Evolutionary conservation across 2,329 filamentous ascomycete species (phyloP).

Genomic region (Alternaria angustiovoidea): DNA sequence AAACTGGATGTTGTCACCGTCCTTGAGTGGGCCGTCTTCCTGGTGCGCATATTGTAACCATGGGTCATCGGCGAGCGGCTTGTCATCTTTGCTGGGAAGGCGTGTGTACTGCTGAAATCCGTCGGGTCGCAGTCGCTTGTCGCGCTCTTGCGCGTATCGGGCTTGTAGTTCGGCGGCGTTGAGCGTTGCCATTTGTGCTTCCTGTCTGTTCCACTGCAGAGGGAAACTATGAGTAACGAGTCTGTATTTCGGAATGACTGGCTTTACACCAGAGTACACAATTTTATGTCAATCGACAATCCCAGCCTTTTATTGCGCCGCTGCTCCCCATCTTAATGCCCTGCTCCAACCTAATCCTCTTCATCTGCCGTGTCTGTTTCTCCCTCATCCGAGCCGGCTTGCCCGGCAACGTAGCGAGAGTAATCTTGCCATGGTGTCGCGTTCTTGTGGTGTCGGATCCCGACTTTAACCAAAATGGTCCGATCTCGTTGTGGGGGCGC

Average conservation of each 20-base stretch:
- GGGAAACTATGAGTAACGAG: neutral
- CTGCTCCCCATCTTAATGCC: neutral
- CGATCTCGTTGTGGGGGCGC: slow-evolving; percentile 6
- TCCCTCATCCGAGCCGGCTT: neutral
- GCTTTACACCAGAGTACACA: neutral
- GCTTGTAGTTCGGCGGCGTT: slow-evolving; percentile 5
- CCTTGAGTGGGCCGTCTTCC: slow-evolving; percentile 5
- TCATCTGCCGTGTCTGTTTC: neutral
- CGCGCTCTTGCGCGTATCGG: slow-evolving; percentile 6
- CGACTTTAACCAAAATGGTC: slow-evolving; percentile 6
- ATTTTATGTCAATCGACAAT: neutral
- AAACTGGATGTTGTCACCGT: slow-evolving; percentile 10
- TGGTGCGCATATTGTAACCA: slow-evolving; percentile 5
- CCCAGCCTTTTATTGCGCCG: neutral
- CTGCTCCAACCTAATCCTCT: neutral
- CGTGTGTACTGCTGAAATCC: slow-evolving; percentile 10
- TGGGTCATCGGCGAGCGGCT: slow-evolving; percentile 3
- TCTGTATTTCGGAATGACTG: neutral
- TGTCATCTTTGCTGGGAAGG: slow-evolving; percentile 4
- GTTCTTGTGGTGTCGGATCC: slow-evolving; percentile 4
- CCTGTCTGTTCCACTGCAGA: neutral
- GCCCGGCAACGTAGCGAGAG: neutral
- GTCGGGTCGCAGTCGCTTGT: slow-evolving; percentile 9
- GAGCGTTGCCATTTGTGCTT: neutral
- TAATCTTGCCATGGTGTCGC: neutral